A percentile compares a stretch with the other conserved stretches of the same genome.
phyloP scores from a whole-genome alignment of 1,284 basidiomycete species.

The Fomitiporia mediterranea region DNA sequence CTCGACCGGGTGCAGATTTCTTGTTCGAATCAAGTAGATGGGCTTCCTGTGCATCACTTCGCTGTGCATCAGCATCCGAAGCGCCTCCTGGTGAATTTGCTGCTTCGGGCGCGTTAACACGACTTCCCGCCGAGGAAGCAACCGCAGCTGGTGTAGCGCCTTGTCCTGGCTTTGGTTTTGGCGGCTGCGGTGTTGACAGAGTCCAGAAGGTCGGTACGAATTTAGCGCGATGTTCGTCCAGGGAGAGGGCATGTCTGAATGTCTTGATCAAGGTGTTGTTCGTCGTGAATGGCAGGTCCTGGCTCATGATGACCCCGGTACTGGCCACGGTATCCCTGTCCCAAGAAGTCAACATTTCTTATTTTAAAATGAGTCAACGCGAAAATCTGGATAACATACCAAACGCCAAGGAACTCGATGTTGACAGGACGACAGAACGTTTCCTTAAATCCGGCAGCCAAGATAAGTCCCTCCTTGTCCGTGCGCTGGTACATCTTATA shows the following conservation, averaged over 20 bases:
- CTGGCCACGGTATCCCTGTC: slow-evolving; percentile 64
- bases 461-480: slow-evolving; percentile 31
- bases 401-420: slow-evolving; percentile 63
- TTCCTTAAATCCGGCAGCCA: slow-evolving; percentile 57
- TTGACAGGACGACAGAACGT: slow-evolving; percentile 57
- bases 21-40: not conserved
- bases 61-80: not conserved
- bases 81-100: not conserved
- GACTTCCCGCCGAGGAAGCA: not conserved
- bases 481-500: slow-evolving; percentile 56
- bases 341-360: not conserved
- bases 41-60: not conserved
- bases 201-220: slow-evolving; percentile 53
- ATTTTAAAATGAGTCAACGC: not conserved
- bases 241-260: slow-evolving; percentile 60
- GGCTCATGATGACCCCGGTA: slow-evolving; percentile 53
- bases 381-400: slow-evolving; percentile 39
- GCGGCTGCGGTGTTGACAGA: slow-evolving; percentile 20
- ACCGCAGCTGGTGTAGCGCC: slow-evolving; percentile 2
- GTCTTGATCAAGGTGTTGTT: slow-evolving; percentile 53
- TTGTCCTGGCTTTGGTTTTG: not conserved
- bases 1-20: not conserved
- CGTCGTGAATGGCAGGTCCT: slow-evolving; percentile 55
- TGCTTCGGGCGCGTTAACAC: not conserved
- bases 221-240: slow-evolving; percentile 58